Conservation (phyloP, 176 grass and related monocot genomes). For the Leersia perrieri region DNA sequence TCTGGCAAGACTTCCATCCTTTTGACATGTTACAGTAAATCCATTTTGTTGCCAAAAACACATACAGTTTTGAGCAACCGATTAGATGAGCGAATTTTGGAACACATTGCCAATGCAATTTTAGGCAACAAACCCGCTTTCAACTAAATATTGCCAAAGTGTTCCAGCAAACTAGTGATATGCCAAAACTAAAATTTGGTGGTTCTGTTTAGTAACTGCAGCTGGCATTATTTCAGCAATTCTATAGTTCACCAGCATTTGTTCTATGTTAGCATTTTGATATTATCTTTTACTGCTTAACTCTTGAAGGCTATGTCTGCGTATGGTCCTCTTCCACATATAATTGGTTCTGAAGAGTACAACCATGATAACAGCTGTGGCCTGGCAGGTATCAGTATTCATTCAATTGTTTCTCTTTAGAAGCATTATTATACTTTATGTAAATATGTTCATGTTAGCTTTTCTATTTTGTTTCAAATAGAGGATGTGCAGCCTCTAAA, state of each 20-base stretch:
- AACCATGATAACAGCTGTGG: conserved; percentile 69
- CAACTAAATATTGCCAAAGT: neutral
- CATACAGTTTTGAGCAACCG: neutral
- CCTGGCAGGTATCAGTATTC: conserved; percentile 54
- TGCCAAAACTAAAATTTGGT: neutral
- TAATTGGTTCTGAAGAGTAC: conserved; percentile 87
- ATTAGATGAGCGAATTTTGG: neutral
- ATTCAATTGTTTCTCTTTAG: neutral
- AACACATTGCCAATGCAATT: neutral
- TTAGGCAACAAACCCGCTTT: neutral
- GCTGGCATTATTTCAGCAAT: neutral
- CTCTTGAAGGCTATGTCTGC: conserved; percentile 58
- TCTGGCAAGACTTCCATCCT: neutral
- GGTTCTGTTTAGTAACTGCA: neutral
- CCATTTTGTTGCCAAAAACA: neutral
- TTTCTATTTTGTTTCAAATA: conserved; percentile 34
- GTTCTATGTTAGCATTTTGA: neutral
- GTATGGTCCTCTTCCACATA: conserved; percentile 51
- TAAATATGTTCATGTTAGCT: neutral
- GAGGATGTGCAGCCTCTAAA: conserved; percentile 40
- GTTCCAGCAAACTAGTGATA: neutral
- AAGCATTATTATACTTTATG: neutral
- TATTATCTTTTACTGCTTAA: conserved; percentile 21
- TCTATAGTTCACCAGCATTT: neutral
- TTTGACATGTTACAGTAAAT: neutral